Percentiles rank a stretch among this genome's conserved stretches.
These are phyloP conservation scores for Tulasnella sp. DNA, from an alignment of 768 basidiomycete species.

Conservation along the genomic window DNA sequence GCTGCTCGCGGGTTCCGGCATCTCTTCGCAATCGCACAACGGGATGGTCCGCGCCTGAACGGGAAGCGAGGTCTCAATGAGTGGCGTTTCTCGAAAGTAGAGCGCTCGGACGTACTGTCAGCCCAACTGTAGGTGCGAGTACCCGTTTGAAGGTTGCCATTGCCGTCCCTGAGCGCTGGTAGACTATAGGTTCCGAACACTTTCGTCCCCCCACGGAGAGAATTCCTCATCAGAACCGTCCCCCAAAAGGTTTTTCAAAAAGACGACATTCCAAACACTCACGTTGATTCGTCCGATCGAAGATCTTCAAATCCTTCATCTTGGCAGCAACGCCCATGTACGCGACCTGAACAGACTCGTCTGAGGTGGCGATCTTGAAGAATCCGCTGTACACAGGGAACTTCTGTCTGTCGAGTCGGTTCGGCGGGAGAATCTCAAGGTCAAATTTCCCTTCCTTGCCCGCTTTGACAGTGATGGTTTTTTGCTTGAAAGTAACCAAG, in stretches of 20 bases:
- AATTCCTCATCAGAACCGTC: background rate
- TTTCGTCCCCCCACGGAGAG: background rate
- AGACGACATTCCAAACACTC: background rate
- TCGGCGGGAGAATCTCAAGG: constrained; percentile 37
- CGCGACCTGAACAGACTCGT: constrained; percentile 16
- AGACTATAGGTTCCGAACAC: too few relatives aligned
- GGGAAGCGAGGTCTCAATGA: background rate
- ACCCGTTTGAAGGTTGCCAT: too few relatives aligned
- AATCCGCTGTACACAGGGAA: constrained; percentile 52
- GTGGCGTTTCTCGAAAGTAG: too few relatives aligned
- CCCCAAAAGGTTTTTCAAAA: background rate
- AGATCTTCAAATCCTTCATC: constrained; percentile 37
- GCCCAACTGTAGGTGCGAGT: too few relatives aligned
- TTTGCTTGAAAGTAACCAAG: constrained; percentile 23
- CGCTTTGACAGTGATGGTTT: constrained; percentile 34
- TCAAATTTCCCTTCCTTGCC: constrained; percentile 33
- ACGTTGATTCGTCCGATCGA: constrained; percentile 33
- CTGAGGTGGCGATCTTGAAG: constrained; percentile 30
- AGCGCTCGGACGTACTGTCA: too few relatives aligned
- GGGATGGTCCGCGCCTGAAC: background rate
- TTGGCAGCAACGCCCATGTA: constrained; percentile 36
- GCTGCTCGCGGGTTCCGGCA: constrained; percentile 5
- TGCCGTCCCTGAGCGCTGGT: too few relatives aligned
- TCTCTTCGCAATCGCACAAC: background rate
- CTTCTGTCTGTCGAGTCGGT: constrained; percentile 28